Evolutionary conservation across 768 basidiomycete genomes (phyloP).

Genomic region (Tremella yokohamensis): DNA sequence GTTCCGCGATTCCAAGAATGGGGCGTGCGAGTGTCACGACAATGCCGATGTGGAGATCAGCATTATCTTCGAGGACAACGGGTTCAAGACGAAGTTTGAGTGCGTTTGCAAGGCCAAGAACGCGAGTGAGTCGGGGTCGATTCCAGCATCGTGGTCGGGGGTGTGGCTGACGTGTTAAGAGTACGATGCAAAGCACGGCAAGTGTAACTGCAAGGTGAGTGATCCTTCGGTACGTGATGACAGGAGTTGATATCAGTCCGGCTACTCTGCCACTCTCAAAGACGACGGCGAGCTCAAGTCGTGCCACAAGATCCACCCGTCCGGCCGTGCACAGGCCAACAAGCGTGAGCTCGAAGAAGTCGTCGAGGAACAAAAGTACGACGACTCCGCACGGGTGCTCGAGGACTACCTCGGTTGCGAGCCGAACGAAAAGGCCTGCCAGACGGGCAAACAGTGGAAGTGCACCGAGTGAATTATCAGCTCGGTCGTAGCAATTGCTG

Average conservation of each 20-base stretch:
- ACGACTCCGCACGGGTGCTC: background rate
- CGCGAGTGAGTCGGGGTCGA: constrained; percentile 3
- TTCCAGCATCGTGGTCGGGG: background rate
- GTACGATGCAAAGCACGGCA: background rate
- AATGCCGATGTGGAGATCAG: background rate
- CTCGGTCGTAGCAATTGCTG: background rate
- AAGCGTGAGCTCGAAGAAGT: constrained; percentile 3
- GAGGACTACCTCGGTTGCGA: constrained; percentile 15
- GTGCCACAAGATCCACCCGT: background rate
- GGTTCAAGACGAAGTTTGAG: background rate
- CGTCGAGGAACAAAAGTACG: constrained; percentile 8
- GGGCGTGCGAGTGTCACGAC: background rate
- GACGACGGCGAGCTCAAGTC: background rate
- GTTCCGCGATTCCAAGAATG: background rate
- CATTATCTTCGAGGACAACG: background rate
- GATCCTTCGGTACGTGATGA: background rate
- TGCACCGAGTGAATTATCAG: constrained; percentile 19
- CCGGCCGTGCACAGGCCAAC: background rate
- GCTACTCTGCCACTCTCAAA: background rate
- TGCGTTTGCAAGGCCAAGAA: constrained; percentile 8
- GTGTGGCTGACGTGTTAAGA: background rate
- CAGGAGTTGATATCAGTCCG: background rate
- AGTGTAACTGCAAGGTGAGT: constrained; percentile 7
- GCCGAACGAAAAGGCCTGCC: constrained; percentile 22
- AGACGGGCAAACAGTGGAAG: constrained; percentile 13